Evolutionary conservation across 768 basidiomycete species (phyloP), one percentile per base, ranked within the genome.

Genomic region (Calocera cornea): DNA sequence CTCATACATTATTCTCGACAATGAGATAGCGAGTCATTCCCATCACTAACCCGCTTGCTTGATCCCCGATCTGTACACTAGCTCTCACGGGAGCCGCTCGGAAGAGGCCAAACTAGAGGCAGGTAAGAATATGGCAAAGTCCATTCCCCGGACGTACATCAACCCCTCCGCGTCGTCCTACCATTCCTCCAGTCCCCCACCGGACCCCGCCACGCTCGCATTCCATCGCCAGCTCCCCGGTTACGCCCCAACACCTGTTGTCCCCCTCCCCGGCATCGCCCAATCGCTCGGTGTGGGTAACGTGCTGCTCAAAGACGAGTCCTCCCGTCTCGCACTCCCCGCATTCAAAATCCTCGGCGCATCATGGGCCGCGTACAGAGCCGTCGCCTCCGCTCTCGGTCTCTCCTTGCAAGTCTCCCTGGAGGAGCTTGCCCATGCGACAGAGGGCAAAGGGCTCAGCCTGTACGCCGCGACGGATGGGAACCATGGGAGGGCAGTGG

Each of bases 291-390:
- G 36, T 24, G 64, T 64, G 2, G 64, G 34, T 22, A 31, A 41
- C 24, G 44, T 68, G 11, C 40, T 64, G 64, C 41, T 65, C 10
- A 68, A 68, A 29, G 64, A 68, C 22, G 67, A 68, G 64, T 16
- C 12, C 33, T 17, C 2, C 16, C 64, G 67, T 24, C 63, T 65
- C 16, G 64, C 38, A 64, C 36, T 68, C 12, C 67, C 67, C 36
- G 64, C 67, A 12, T 68, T 68, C 67, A 68, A 68, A 64, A 68
- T 68, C 40, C 64, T 68, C 22, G 67, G 67, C 38, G 67, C 67
- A 3, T 64, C 67, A 3, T 68, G 64, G 67, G 67, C 67, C 16
- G 41, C 60, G 17, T 68, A 34, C 49, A 14, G 33, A 16, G 41
- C 49, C 27, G 27, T 68, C 34, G 31, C 36, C 7, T 3, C 33